Evolutionary conservation across 148 eudicot species (phyloP).

Genomic region (Chenopodium suecicum): DNA sequence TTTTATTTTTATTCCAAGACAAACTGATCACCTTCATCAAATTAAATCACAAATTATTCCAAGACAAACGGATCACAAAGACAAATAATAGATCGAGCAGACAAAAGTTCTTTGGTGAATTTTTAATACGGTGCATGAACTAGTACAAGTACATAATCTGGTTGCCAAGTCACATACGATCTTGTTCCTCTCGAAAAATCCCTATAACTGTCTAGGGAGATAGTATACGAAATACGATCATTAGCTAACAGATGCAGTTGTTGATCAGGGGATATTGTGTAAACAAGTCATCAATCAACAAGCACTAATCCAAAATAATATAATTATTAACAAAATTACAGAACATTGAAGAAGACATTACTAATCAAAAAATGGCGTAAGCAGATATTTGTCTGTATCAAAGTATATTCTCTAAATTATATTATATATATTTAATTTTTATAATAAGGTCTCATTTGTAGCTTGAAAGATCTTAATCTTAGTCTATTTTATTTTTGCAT

Average conservation of each 20-base stretch:
- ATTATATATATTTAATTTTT: neutral
- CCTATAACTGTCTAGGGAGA: slow-evolving; percentile 3
- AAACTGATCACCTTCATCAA: neutral
- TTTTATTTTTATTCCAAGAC: no score
- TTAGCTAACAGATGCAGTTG: neutral
- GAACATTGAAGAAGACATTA: slow-evolving; percentile 14
- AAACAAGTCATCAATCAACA: slow-evolving; percentile 5
- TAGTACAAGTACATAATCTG: neutral
- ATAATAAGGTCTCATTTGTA: neutral
- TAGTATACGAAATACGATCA: slow-evolving; percentile 6
- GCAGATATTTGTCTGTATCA: slow-evolving; percentile 24
- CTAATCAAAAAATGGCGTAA: slow-evolving; percentile 12
- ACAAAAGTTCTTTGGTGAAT: neutral
- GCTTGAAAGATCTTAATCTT: slow-evolving; percentile 14
- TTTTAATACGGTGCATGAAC: neutral
- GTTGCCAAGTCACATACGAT: slow-evolving; percentile 6
- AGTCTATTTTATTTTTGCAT: neutral
- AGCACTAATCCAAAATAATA: neutral
- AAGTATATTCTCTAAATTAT: slow-evolving; percentile 10
- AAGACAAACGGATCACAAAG: neutral
- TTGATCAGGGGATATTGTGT: neutral
- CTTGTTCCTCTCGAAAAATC: neutral
- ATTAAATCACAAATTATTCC: neutral
- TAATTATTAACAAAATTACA: neutral
- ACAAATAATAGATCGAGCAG: neutral